Base-by-base conservation (phyloP, 768 basidiomycete genomes). In the Glaciozyma martinii region DNA sequence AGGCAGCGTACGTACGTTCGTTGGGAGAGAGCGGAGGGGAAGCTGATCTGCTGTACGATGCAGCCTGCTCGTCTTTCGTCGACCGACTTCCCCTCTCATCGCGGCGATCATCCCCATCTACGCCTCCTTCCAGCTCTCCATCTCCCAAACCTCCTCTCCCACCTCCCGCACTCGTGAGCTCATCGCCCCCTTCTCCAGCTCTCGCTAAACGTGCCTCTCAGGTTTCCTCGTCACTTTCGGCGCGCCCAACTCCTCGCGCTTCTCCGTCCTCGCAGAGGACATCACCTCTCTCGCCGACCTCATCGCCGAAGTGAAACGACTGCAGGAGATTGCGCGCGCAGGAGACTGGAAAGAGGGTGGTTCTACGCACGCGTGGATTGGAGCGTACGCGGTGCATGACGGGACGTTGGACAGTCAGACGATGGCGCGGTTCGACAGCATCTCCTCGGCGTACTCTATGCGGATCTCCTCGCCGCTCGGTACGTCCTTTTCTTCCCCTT, bases 381-480 rank as follows among this genome's bases (percentile, higher is more conserved):
- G 44, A 5, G 12, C 25, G 21, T 63, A 63, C 50, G 40, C 18
- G 29, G n/a, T 33, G 27, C 30, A 56, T 25, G 30, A 52, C 23
- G 44, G 15, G 12, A 25, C 19, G 55, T 13, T n/a, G 37, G 37
- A 40, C 9, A 55, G 54, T 15, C 54, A 61, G 13, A 53, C 37
- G 19, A 43, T 23, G 15, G 46, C 61, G 29, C 6, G 57, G 25
- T 58, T 52, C 40, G 49, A 63, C 23, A 16, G 25, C 9, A 37
- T 63, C 40, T 46, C 47, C n/a, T 46, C 13, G 29, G 57, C 62
- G 25, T 63, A 59, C 57, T 53, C 62, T 18, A 30, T 43, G 33
- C 40, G 62, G 12, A 30, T 32, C 15, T 30, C 37, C 19, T n/a
- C 42, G 30, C 50, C 8, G 3, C 23, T 43, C 23, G 33, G 23